phyloP scores from a whole-genome alignment of 78 protist species.

The Tieghemostelium lacteum region DNA sequence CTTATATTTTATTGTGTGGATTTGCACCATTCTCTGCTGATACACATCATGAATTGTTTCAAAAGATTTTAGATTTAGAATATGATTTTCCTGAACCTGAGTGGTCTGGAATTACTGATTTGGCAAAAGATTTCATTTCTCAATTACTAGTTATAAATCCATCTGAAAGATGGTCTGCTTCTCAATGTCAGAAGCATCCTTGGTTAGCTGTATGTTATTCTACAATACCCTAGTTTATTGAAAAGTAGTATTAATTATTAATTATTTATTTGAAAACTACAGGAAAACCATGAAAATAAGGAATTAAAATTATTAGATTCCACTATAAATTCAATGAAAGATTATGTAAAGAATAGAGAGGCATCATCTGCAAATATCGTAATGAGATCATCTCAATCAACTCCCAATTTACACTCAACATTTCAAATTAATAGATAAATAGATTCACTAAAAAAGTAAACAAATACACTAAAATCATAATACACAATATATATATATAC shows the following conservation, averaged over 20 bases:
- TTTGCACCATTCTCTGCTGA: slow-evolving; percentile 95
- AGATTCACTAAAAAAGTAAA: too few relatives aligned
- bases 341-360: slow-evolving; percentile 70
- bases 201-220: slow-evolving; percentile 71
- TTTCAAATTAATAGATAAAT: too few relatives aligned
- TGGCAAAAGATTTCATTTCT: slow-evolving; percentile 84
- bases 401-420: slow-evolving; percentile 18
- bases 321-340: slow-evolving; percentile 50
- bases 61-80: slow-evolving; percentile 89
- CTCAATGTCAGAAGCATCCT: slow-evolving; percentile 67
- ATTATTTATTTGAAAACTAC: not conserved
- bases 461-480: too few relatives aligned
- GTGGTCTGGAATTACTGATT: slow-evolving; percentile 85
- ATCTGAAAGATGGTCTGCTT: slow-evolving; percentile 61
- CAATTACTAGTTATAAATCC: slow-evolving; percentile 75
- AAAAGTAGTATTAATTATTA: not conserved
- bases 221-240: not conserved
- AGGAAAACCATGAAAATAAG: slow-evolving; percentile 46
- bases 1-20: slow-evolving; percentile 88
- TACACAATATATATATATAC: too few relatives aligned
- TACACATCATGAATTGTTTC: slow-evolving; percentile 87
- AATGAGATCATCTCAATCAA: slow-evolving; percentile 49
- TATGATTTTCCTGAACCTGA: slow-evolving; percentile 92
- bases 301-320: slow-evolving; percentile 54
- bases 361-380: slow-evolving; percentile 15